Conservation (phyloP, 164 flowering plant species). For the Saururus chinensis region DNA sequence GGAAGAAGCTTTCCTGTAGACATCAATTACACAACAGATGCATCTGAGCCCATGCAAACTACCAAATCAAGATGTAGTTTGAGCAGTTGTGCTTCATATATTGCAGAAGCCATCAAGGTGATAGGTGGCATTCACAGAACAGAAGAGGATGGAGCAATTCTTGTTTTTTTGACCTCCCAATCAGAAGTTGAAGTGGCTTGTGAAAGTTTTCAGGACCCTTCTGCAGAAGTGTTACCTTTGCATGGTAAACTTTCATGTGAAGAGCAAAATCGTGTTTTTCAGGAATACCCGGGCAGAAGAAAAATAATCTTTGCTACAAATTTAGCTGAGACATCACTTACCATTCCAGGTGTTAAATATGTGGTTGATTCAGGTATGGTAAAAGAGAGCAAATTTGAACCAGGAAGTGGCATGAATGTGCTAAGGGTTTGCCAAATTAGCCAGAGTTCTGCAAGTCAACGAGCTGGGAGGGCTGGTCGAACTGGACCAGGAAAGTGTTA, state of each 20-base stretch:
- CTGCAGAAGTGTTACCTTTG: slow-evolving; percentile 64
- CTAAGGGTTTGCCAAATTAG: slow-evolving; percentile 66
- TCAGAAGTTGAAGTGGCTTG: slow-evolving; percentile 95
- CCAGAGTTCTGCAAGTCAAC: slow-evolving; percentile 87
- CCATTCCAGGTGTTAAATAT: slow-evolving; percentile 88
- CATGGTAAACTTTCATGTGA: slow-evolving; percentile 87
- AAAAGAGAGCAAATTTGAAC: slow-evolving; percentile 78
- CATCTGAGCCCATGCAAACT: slow-evolving; percentile 9
- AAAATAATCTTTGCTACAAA: slow-evolving; percentile 91
- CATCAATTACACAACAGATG: slow-evolving; percentile 41
- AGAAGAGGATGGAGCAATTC: slow-evolving; percentile 75
- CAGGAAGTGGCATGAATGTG: slow-evolving; percentile 79
- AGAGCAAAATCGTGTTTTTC: slow-evolving; percentile 66
- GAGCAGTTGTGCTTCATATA: slow-evolving; percentile 41
- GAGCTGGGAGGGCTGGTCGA: slow-evolving; percentile 98
- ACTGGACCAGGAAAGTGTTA: slow-evolving; percentile 87
- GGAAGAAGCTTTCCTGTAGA: slow-evolving; percentile 94
- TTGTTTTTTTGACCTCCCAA: slow-evolving; percentile 89
- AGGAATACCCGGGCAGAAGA: slow-evolving; percentile 47
- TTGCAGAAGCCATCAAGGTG: slow-evolving; percentile 52
- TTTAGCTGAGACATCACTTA: slow-evolving; percentile 93
- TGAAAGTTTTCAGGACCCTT: slow-evolving; percentile 43
- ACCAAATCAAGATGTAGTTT: slow-evolving; percentile 4
- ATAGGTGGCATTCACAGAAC: slow-evolving; percentile 47
- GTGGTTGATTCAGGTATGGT: slow-evolving; percentile 89